Percentiles rank a stretch among this genome's conserved stretches.
Conservation (phyloP, 1,284 basidiomycete species). For the Cystobasidiaceae sp. region DNA sequence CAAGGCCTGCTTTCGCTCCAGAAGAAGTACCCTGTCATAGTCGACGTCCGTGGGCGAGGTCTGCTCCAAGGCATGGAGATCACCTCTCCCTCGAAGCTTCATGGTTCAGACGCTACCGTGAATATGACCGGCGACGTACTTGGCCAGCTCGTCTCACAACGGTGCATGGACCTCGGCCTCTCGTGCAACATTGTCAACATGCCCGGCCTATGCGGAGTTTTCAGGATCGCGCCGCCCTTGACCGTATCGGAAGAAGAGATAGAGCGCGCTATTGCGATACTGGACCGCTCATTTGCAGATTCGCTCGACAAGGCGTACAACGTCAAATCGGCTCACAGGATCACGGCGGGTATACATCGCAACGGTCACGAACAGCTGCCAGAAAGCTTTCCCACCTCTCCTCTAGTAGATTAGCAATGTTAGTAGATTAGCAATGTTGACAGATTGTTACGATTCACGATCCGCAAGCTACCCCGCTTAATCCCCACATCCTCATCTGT, state of each 20-base stretch:
- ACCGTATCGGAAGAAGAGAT: constrained; percentile 61
- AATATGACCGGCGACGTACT: not conserved
- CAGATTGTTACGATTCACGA: too few relatives aligned
- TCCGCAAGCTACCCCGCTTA: too few relatives aligned
- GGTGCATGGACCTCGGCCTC: constrained; percentile 20
- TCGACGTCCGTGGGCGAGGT: constrained; percentile 56
- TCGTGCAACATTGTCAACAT: not conserved
- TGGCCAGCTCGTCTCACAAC: constrained; percentile 32
- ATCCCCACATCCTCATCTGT: too few relatives aligned
- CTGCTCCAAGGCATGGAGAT: constrained; percentile 64
- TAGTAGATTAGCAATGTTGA: too few relatives aligned
- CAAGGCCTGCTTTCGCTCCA: not conserved
- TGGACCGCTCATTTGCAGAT: constrained; percentile 56
- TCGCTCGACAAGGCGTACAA: not conserved
- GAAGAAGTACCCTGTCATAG: not conserved
- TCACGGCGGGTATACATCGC: not conserved
- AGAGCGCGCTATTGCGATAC: constrained; percentile 57
- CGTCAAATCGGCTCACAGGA: not conserved
- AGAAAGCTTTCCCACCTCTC: not conserved
- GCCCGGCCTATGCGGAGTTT: not conserved
- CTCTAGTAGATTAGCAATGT: not conserved
- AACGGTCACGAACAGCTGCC: not conserved
- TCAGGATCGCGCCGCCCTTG: constrained; percentile 53
- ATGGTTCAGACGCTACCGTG: not conserved
- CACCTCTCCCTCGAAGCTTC: not conserved